phyloP scores from a whole-genome alignment of 768 basidiomycete genomes.

The Termitomyces sp. region DNA sequence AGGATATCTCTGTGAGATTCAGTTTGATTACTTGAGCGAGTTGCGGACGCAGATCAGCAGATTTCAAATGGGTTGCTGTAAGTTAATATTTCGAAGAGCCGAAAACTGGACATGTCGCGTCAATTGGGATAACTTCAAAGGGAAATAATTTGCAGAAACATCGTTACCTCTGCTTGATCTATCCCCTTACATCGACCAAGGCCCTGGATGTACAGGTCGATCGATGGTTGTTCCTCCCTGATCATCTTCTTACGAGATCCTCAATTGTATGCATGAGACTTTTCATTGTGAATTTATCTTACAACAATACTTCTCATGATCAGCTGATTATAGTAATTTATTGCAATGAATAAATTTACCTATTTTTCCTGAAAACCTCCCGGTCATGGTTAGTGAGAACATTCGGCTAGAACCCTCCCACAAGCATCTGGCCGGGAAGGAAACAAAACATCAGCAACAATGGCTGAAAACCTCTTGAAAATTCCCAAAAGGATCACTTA shows the following conservation, averaged over 20 bases:
- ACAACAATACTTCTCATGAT: no score
- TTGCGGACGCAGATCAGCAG: not conserved
- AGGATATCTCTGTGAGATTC: not conserved
- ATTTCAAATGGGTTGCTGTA: not conserved
- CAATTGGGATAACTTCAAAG: not conserved
- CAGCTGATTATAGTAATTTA: no score
- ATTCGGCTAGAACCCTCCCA: no score
- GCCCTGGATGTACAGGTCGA: no score
- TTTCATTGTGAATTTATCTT: no score
- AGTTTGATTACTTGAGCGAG: not conserved
- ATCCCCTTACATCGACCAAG: not conserved
- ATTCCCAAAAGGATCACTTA: not conserved
- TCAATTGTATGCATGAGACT: no score
- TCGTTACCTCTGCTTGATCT: not conserved
- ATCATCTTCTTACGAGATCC: not conserved
- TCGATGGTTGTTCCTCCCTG: not conserved
- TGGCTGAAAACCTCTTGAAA: not conserved
- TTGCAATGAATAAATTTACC: not conserved
- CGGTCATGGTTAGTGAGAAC: no score
- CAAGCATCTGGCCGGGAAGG: not conserved
- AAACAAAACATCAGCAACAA: not conserved
- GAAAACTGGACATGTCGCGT: not conserved
- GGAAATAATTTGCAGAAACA: not conserved
- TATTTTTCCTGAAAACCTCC: not conserved
- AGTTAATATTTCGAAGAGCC: not conserved